Evolutionary conservation across 106 monocot species (phyloP), one percentile per base, ranked within the genome.

Genomic region (Dendrobium officinale): DNA sequence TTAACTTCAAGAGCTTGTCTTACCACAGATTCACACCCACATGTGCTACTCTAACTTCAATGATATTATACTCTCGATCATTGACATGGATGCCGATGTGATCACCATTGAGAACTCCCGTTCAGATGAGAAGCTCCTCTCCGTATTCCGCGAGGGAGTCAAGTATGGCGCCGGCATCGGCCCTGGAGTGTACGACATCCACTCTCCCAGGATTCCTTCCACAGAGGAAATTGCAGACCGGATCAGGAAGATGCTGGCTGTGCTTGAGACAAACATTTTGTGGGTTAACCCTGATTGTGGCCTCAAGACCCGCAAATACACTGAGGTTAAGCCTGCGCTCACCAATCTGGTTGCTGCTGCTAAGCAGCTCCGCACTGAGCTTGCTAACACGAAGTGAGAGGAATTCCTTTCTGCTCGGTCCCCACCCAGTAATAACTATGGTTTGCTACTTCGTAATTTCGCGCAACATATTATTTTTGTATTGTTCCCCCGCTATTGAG

Each of bases 21-120:
- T 51, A 13, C 13, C 13, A 10, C 67, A 77, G 83, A 83, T 83
- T 19, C 83, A 83, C 78, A 83, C 83, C 41, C 83, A 83, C 55
- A 83, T 83, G 83, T 83, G 83, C 72, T 83, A 78, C 83, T 83
- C 83, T 29, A 83, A 83, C 78, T 83, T 83, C 78, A 83, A 83
- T 11, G 83, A 83, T 70, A 83, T 83, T 49, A 83, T 83, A 54
- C 83, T 56, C 56, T 83, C 83, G 16, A 83, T 83, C 83, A 83
- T 83, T 55, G 78, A 83, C 51, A 83, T 83, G 83, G 83, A 83
- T 42, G 83, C 83, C 1, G 83, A 83, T 44, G 83, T 83, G 24
- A 83, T 83, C 78, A 83, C 83, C 55, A 83, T 83, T 22, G 83
- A 83, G 78, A 83, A 83, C 78, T 83, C 83, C 27, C 83, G 83